These are phyloP conservation scores for Leccinum aurantiacum DNA, from an alignment of 768 basidiomycete genomes.

Conservation along the genomic window DNA sequence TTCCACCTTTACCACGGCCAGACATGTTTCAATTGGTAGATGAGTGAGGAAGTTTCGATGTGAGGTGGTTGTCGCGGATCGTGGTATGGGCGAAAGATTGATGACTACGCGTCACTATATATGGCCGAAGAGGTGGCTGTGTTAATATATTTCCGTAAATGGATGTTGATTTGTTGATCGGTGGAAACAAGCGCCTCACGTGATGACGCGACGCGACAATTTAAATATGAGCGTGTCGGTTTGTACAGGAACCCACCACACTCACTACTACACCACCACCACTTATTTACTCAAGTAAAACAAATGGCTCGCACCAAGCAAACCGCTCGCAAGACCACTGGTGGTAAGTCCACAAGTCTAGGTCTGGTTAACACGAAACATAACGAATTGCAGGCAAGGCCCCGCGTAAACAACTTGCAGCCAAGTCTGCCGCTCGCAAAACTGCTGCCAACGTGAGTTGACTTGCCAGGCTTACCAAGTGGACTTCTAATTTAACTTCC, in stretches of 20 bases:
- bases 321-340: conserved; percentile 86
- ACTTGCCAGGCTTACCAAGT: neutral
- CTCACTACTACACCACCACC: neutral
- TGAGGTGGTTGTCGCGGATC: conserved; percentile 5
- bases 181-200: conserved; percentile 21
- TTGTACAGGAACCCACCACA: neutral
- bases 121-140: conserved; percentile 26
- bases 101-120: conserved; percentile 20
- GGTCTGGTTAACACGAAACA: neutral
- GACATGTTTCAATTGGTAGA: conserved; percentile 59
- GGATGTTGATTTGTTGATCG: conserved; percentile 25
- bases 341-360: conserved; percentile 45
- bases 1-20: conserved; percentile 96
- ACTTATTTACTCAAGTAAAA: conserved; percentile 21
- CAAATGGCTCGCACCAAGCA: conserved; percentile 76
- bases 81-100: neutral
- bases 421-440: conserved; percentile 59
- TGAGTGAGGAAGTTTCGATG: conserved; percentile 5
- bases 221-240: conserved; percentile 16
- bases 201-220: conserved; percentile 29
- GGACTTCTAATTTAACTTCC: neutral
- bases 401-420: conserved; percentile 70
- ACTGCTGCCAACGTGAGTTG: conserved; percentile 41
- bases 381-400: conserved; percentile 49
- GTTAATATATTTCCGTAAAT: conserved; percentile 35